These are phyloP conservation scores for Plasmodium yoelii DNA, from an alignment of 169 alveolate species.

Conservation along the genomic window DNA sequence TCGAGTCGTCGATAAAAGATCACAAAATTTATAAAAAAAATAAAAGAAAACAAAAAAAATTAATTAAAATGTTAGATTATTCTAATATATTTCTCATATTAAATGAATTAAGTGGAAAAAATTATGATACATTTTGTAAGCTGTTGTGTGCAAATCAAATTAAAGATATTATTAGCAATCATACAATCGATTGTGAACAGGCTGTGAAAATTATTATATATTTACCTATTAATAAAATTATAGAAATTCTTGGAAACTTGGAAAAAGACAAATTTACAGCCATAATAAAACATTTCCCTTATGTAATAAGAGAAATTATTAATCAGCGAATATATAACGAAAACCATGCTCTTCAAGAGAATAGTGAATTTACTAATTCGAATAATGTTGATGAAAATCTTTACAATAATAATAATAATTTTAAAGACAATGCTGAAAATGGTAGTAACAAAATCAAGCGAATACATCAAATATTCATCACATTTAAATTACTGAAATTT, in stretches of 20 bases:
- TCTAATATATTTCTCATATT: slow-evolving; percentile 25
- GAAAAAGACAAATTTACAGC: not conserved
- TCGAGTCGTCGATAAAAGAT: not conserved
- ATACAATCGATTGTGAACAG: not conserved
- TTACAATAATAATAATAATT: too few species aligned
- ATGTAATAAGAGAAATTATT: slow-evolving; percentile 11
- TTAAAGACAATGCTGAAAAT: too few species aligned
- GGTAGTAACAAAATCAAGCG: slow-evolving; percentile 3
- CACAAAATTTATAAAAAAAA: too few species aligned
- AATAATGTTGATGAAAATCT: too few species aligned
- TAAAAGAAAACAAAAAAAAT: not conserved
- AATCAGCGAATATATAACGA: not conserved
- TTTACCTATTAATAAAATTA: slow-evolving; percentile 38
- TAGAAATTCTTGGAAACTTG: slow-evolving; percentile 16
- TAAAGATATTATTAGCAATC: slow-evolving; percentile 13
- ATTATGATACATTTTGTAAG: slow-evolving; percentile 35
- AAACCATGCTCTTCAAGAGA: too few species aligned
- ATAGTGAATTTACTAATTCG: too few species aligned
- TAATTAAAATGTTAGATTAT: slow-evolving; percentile 24
- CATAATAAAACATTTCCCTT: slow-evolving; percentile 29
- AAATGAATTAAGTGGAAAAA: slow-evolving; percentile 15
- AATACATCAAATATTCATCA: slow-evolving; percentile 58
- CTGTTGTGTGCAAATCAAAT: slow-evolving; percentile 12
- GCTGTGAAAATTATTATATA: slow-evolving; percentile 18
- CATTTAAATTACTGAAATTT: slow-evolving; percentile 26